Base-by-base conservation (phyloP, 805 yeast species). In the Diddensiella santjacobensis region DNA sequence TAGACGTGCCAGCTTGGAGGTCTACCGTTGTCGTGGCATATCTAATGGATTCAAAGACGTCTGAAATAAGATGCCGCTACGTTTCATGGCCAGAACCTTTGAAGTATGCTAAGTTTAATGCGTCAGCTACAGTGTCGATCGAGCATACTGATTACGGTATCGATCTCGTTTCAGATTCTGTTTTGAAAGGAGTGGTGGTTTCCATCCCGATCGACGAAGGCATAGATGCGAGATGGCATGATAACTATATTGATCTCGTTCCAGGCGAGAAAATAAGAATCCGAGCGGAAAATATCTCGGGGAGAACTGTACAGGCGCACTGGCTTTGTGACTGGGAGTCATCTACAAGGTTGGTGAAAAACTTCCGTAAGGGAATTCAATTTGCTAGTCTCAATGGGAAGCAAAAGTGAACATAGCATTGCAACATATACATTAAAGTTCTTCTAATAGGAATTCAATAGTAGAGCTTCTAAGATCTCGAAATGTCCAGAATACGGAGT, bases 401-500 rank as follows among this genome's bases (percentile, higher is more conserved):
- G n/a, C n/a, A n/a, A n/a, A n/a, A n/a, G n/a, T n/a, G n/a, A n/a
- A n/a, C n/a, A n/a, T n/a, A n/a, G n/a, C n/a, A n/a, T n/a, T n/a
- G 31, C 31, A 26, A 8, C 13, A 8, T 26, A 26, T 8, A 26
- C 13, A 13, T 13, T 26, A 26, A 8, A 26, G 31, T 13, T 26
- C 31, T 26, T 26, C 31, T 13, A 26, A 26, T 8, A 26, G 31
- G 13, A 26, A 26, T 26, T 26, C 31, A 13, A 26, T 26, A 8
- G 31, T 26, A 26, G 31, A 24, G 30, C 49, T 49, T 15, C 53
- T n/a, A 40, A 49, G 36, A 36, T 49, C 53, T 37, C 53, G 23
- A 37, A 45, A 49, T 10, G 53, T 49, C 53, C 53, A 49, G 24
- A 45, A 49, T 4, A 49, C 50, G 15, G 49, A 45, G 20, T 49